Evolutionary conservation across 257 asterid genomes (phyloP), one percentile per base, ranked within the genome.

Genomic region (Asclepias syriaca): DNA sequence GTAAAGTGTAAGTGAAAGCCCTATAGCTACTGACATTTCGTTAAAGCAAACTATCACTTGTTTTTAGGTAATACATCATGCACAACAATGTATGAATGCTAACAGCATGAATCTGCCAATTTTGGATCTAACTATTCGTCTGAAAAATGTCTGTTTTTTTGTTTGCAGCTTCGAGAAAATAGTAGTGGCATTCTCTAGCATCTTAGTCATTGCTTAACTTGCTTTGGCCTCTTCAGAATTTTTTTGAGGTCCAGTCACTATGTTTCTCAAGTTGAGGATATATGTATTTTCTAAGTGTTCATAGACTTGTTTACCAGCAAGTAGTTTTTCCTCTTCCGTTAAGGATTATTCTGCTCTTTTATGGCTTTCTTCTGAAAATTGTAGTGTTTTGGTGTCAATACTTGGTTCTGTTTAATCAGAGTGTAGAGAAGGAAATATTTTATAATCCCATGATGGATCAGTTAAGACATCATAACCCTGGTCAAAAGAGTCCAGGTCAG

Each of bases 401-500:
- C 63, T 72, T 74, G 76, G 71, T 74, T 50, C 71, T 79, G 40
- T 75, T 79, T 76, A 57, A 69, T 45, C 74, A 74, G 67, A 71
- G 73, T 73, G 70, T 58, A 48, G 69, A 72, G 72, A 74, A 68
- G 78, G 58, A 64, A 43, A 74, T 72, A 51, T 49, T 32, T 72
- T 49, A 39, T 68, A 65, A 48, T 24, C 45, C 21, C 27, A 61
- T 19, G 57, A 92, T 92, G 98, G 96, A 90, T 29, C 96, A 82
- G 49, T 70, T 88, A 66, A 83, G 76, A 43, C 78, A 56, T 77
- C 80, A 76, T 19, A 87, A 71, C 79, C 71, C 46, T 74, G 59
- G 78, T 69, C 88, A 78, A 45, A 70, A 53, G 65, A 69, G 82
- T 74, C 43, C 90, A 53, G 61, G 83, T 19, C 86, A 84, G 73